A percentile compares a stretch with the other conserved stretches of the same genome.
Evolutionary conservation across 2,329 filamentous ascomycete genomes (phyloP).

Genomic region (Metarhizium humberi): DNA sequence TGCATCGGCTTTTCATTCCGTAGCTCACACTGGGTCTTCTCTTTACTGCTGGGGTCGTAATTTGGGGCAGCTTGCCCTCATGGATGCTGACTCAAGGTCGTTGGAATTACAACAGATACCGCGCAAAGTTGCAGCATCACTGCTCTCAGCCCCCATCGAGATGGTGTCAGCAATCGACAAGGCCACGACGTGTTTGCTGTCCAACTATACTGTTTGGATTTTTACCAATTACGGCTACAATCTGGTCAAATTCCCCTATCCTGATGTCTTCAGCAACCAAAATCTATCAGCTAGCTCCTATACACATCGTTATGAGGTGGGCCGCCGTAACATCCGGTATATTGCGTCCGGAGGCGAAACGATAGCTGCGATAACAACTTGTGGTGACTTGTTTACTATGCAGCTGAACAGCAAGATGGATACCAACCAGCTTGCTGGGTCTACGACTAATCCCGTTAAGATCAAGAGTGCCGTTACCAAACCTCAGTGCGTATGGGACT

Average conservation of each 20-base stretch:
- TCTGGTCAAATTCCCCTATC: constrained; percentile 72
- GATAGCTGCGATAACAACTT: constrained; percentile 76
- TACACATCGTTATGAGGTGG: constrained; percentile 43
- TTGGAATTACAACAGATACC: constrained; percentile 75
- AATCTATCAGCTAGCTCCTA: constrained; percentile 55
- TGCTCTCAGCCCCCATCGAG: constrained; percentile 56
- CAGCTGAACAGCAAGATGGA: constrained; percentile 63
- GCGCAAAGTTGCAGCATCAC: constrained; percentile 77
- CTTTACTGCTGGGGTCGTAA: constrained; percentile 95
- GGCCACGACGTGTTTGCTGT: constrained; percentile 76
- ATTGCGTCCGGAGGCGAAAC: constrained; percentile 83
- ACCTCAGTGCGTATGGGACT: constrained; percentile 80
- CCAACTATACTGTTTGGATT: constrained; percentile 83
- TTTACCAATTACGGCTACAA: constrained; percentile 95
- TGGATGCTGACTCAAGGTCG: constrained; percentile 90
- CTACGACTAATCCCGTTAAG: constrained; percentile 87
- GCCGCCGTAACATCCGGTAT: constrained; percentile 60
- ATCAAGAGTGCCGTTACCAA: constrained; percentile 73
- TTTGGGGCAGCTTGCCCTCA: constrained; percentile 82
- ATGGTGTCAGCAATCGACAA: constrained; percentile 84
- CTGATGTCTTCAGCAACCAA: constrained; percentile 60
- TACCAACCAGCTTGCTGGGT: constrained; percentile 48
- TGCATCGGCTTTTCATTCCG: constrained; percentile 85
- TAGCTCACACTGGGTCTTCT: constrained; percentile 71
- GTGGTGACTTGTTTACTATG: constrained; percentile 83